Base-by-base conservation (phyloP, 768 basidiomycete genomes). In the Daedalea quercina region DNA sequence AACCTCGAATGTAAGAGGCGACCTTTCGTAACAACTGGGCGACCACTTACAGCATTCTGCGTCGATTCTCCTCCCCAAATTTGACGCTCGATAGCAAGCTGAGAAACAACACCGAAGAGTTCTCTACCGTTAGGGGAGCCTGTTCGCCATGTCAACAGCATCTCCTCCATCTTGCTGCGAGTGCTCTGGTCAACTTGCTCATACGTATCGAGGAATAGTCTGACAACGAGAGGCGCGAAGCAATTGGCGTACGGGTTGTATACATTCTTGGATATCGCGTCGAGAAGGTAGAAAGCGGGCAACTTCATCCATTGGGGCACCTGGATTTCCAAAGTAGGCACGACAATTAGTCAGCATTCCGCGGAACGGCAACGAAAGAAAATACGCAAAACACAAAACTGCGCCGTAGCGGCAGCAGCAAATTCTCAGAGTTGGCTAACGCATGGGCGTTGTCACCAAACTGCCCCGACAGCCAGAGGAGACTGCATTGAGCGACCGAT, bases 211-310 rank as follows among this genome's bases (percentile, higher is more conserved):
- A 96, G 74, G 72, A 94, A 98, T 17, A 94, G 71, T 20, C 83
- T 78, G 52, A 87, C 85, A 56, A 94, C 87, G 65, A 93, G 80
- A 9, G 82, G 77, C 11, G 87, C 78, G 63, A 99, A 94, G 56
- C 85, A 80, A 55, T 83, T 82, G 26, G 90, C 89, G 70, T 97
- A 98, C 20, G 94, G 94, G 24, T 90, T 83, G 58, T 84, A 94
- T 31, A 94, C 84, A 73, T 98, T 98, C 69, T 99, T 99, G 51
- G 90, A 90, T 54, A 99, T 93, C 13, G 94, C 94, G 65, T 98
- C 96, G 64, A 99, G 77, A 7, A 98, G 80, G 66, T 98, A 99
- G 62, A 97, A 93, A 0, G 88, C 79, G 1, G 96, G 95, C 8
- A 99, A 76, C 71, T 96, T 94, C 77, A 90, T 86, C 76, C 82